These are phyloP conservation scores for Parasitella parasitica DNA, from an alignment of 371 early-diverging fungal genomes.

Conservation along the genomic window DNA sequence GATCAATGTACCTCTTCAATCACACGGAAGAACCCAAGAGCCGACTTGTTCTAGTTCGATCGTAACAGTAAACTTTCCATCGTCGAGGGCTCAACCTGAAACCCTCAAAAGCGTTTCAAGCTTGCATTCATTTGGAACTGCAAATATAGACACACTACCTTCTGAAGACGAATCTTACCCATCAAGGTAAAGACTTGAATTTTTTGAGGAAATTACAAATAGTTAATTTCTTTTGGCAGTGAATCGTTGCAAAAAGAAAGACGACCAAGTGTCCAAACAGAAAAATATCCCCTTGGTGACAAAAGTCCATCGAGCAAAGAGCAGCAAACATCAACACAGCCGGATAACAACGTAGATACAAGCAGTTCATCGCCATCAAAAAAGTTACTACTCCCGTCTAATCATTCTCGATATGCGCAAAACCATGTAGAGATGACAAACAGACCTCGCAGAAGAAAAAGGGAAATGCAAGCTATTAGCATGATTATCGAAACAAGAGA, in stretches of 20 bases:
- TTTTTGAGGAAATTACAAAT: too few relatives aligned
- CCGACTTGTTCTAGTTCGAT: background rate
- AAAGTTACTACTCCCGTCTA: background rate
- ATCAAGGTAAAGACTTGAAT: background rate
- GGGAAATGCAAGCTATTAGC: slow-evolving; percentile 54
- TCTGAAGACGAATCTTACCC: background rate
- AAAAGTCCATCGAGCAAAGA: background rate
- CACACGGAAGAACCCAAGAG: background rate
- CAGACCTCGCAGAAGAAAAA: slow-evolving; percentile 43
- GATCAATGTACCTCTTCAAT: background rate
- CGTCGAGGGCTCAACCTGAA: background rate
- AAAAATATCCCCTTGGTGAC: background rate
- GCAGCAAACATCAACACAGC: background rate
- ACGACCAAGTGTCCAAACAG: background rate
- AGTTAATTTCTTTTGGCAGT: too few relatives aligned
- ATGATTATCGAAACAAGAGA: slow-evolving; percentile 54
- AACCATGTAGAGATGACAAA: background rate
- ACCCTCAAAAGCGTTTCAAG: background rate
- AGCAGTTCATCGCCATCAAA: background rate
- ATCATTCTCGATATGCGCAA: background rate
- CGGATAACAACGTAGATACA: background rate
- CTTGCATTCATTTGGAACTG: slow-evolving; percentile 1
- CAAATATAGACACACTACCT: slow-evolving; percentile 1
- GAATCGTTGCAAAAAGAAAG: background rate
- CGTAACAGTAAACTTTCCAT: background rate